Base-by-base conservation (phyloP, 1,139 yeast species). In the Yamadazyma atmosphaerica region DNA sequence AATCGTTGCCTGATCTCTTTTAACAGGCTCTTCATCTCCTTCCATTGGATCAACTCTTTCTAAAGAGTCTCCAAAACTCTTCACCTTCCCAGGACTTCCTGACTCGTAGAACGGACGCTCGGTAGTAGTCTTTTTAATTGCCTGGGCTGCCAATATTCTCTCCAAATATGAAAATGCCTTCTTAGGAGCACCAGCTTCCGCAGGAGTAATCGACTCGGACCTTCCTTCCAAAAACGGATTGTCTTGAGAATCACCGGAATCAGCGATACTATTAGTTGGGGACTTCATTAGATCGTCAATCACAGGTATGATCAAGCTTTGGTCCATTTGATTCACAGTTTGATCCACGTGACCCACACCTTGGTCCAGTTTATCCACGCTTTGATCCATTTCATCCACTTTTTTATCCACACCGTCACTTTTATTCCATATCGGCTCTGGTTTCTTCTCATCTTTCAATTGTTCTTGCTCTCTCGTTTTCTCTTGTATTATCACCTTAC, bases 401-500 rank as follows among this genome's bases (percentile, higher is more conserved):
- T 19, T 19, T 19, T 6, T 19, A 19, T 6, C 22, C 9, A 6
- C 22, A 6, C 22, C 22, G 22, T n/a, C n/a, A 19, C 9, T 19
- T 6, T 19, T 19, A 6, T 9, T 9, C 22, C 22, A 19, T 6
- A 19, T 19, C 9, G 21, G 13, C 4, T 21, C 28, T 34, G 13
- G n/a, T 6, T 19, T 9, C 23, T n/a, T 29, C 6, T 4, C 32
- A 8, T 16, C 23, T n/a, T 11, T 29, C 12, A 4, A 12, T 15
- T 16, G 9, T 14, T 15, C 37, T 24, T 19, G 25, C 23, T 27
- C 28, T 22, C 22, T 35, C 34, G 35, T 33, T 33, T 40, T 42
- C 31, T 52, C 59, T 26, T 56, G 55, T 6, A 59, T 45, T 43
- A 61, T 59, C 1, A 65, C 64, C 35, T 58, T 54, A 39, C 74